phyloP scores from a whole-genome alignment of 192 early-diverging fungal species.

The Pecoramyces ruminantium region DNA sequence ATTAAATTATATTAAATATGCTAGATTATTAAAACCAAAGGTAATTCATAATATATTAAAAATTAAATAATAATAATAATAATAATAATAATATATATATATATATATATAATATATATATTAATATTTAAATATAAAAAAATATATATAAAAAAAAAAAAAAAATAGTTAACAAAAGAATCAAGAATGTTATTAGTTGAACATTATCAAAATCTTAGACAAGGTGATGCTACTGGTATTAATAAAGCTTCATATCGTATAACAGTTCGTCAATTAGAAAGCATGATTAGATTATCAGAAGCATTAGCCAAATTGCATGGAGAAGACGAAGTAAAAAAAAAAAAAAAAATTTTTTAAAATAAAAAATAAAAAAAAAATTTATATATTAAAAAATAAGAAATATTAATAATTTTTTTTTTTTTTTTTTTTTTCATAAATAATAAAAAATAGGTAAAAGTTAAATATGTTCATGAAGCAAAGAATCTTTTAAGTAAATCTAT shows the following conservation, averaged over 20 bases:
- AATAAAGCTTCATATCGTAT: slow-evolving; percentile 62
- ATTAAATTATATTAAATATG: slow-evolving; percentile 72
- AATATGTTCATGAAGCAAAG: slow-evolving; percentile 70
- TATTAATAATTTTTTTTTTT: not conserved
- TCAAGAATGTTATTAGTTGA: slow-evolving; percentile 57
- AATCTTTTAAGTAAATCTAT: slow-evolving; percentile 76
- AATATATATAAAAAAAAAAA: not conserved
- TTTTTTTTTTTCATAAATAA: not conserved
- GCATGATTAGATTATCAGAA: slow-evolving; percentile 88
- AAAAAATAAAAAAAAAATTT: not conserved
- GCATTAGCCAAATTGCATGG: slow-evolving; percentile 81
- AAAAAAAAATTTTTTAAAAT: too few relatives aligned
- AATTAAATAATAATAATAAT: too few relatives aligned
- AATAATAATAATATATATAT: too few relatives aligned
- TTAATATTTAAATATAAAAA: too few relatives aligned
- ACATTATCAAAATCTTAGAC: slow-evolving; percentile 73
- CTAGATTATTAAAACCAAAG: slow-evolving; percentile 73
- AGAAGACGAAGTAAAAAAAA: slow-evolving; percentile 21
- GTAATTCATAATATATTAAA: slow-evolving; percentile 9
- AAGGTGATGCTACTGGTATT: slow-evolving; percentile 53
- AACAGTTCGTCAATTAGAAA: slow-evolving; percentile 92
- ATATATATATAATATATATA: too few relatives aligned
- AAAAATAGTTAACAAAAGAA: slow-evolving; percentile 40
- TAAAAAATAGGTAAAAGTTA: slow-evolving; percentile 33
- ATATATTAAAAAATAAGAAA: not conserved